Evolutionary conservation across 139 green algal genomes (phyloP), one percentile per base, ranked within the genome.

Genomic region (Haematococcus lacustris): DNA sequence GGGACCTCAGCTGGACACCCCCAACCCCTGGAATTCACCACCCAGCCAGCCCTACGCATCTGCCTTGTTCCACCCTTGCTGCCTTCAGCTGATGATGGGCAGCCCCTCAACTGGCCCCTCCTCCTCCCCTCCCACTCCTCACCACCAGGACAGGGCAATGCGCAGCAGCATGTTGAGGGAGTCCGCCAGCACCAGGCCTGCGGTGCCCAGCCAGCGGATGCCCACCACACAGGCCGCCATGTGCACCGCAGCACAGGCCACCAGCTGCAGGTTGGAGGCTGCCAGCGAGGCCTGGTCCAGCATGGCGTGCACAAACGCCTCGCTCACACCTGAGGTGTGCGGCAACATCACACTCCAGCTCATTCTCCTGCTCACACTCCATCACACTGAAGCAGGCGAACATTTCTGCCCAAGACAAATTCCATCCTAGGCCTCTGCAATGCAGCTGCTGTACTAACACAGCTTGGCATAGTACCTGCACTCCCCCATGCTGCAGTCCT

Each of bases 261-360:
- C 70, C 70, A 97, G 83, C 38, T 62, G 41, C 1, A 67, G 70
- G 66, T 96, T 96, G 73, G 71, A 73, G 26, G 41, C 35, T 25
- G 64, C 65, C 40, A 96, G 80, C 28, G 81, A 77, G 0, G 59
- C 33, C 5, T 59, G 51, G 67, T 81, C 76, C 38, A 78, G 83
- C 80, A 80, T 80, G 1, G 86, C 91, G 67, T 97, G 91, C 51
- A 93, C 77, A 68, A 94, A 97, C 0, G 90, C 86, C 74, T 97
- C 92, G 13, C 85, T 81, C 63, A 93, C 87, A 51, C 91, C 91
- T 89, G 74, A 4, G 28, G 37, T 33, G 35, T 30, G 33, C 26
- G 26, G 13, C 40, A 23, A 69, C 33, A 28, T 7, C 30, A 28
- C 62, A 35, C 5, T 65, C 26, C 57, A 37, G 26, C 26, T 65